phyloP scores from a whole-genome alignment of 2,329 filamentous ascomycete species.

The Leptographium wingfieldii region DNA sequence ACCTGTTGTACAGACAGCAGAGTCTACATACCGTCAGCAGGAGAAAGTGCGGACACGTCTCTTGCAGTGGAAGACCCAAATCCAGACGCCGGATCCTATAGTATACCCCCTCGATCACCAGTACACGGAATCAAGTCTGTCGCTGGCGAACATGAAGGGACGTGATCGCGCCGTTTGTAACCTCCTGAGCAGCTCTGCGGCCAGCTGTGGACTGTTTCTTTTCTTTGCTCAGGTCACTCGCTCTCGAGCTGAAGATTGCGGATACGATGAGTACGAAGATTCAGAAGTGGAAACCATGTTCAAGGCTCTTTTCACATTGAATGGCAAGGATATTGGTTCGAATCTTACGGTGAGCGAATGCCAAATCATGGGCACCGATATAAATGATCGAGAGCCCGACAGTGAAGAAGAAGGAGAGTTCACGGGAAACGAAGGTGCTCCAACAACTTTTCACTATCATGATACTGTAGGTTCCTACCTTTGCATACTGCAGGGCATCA shows the following conservation, averaged over 20 bases:
- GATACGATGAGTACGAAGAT: not conserved
- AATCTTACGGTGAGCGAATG: not conserved
- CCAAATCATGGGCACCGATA: conserved; percentile 8
- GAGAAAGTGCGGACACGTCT: not conserved
- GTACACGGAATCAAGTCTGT: conserved; percentile 11
- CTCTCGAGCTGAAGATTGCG: not conserved
- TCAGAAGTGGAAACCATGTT: not conserved
- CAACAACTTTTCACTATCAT: not conserved
- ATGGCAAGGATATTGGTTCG: not conserved
- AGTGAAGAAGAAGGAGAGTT: conserved; percentile 6
- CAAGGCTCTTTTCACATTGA: not conserved
- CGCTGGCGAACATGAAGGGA: conserved; percentile 14
- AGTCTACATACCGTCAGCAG: not conserved
- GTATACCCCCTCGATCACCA: conserved; percentile 14
- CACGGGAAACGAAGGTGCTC: conserved; percentile 7
- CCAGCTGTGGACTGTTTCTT: not conserved
- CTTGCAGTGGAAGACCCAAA: not conserved
- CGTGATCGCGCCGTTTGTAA: conserved; percentile 12
- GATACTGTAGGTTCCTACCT: not conserved
- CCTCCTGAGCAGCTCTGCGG: conserved; percentile 1
- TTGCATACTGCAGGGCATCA: not conserved
- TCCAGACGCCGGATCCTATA: not conserved
- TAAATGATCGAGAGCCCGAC: conserved; percentile 2
- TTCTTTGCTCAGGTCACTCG: not conserved
- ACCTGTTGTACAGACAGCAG: not conserved